These are phyloP conservation scores for Echinochloa phyllopogon DNA, from an alignment of 176 grass and related monocot genomes.

Conservation along the genomic window DNA sequence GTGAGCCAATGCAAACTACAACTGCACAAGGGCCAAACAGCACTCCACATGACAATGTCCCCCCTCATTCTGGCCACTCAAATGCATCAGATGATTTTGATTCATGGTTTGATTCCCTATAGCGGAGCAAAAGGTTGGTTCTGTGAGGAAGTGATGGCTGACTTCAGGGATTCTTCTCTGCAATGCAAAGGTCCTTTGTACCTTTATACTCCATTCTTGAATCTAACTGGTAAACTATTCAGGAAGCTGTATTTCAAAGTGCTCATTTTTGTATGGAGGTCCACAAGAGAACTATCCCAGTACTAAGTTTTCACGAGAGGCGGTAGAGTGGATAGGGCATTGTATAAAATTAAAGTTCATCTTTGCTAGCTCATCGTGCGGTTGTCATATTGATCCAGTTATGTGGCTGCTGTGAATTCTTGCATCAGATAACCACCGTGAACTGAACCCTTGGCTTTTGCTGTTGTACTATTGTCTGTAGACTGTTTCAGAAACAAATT, in stretches of 20 bases:
- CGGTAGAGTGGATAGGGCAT: neutral
- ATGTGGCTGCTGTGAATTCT: slow-evolving; percentile 15
- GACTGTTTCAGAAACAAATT: slow-evolving; percentile 17
- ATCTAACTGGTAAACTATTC: neutral
- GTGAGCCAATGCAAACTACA: slow-evolving; percentile 40
- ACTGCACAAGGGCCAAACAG: slow-evolving; percentile 5
- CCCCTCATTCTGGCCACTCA: slow-evolving; percentile 19
- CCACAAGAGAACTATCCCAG: neutral
- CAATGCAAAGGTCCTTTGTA: neutral
- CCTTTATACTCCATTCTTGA: slow-evolving; percentile 1
- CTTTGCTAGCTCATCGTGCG: neutral
- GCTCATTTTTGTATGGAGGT: neutral
- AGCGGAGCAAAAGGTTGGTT: slow-evolving; percentile 4
- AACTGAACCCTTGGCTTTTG: neutral
- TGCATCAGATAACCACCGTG: neutral
- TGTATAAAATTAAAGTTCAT: neutral
- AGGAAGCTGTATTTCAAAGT: neutral
- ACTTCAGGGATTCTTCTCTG: neutral
- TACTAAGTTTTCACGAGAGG: neutral
- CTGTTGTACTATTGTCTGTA: neutral
- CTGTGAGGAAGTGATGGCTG: neutral
- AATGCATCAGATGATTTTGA: slow-evolving; percentile 71
- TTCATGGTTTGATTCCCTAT: slow-evolving; percentile 84
- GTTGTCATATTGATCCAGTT: slow-evolving; percentile 10
- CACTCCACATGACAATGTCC: slow-evolving; percentile 8